Conservation (phyloP, 768 basidiomycete species). For the Boletus reticulatus region DNA sequence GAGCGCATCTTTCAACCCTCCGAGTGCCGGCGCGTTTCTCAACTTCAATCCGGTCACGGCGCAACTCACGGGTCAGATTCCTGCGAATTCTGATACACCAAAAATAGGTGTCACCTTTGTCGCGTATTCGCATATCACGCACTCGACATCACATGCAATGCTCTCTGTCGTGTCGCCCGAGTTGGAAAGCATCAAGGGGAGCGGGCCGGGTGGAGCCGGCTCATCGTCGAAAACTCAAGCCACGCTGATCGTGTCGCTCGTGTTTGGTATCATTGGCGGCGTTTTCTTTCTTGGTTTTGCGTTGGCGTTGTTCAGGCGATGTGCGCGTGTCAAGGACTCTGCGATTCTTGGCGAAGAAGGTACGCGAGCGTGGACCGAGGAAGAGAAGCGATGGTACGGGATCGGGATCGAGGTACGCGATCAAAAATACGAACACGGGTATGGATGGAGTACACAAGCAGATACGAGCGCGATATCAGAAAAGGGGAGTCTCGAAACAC, state of each 20-base stretch:
- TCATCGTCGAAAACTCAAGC: conserved; percentile 46
- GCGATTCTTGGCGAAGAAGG: conserved; percentile 62
- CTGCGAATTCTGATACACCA: conserved; percentile 39
- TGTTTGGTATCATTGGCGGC: conserved; percentile 62
- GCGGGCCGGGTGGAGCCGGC: conserved; percentile 36
- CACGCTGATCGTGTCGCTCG: conserved; percentile 56
- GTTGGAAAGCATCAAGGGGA: conserved; percentile 36
- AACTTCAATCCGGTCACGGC: conserved; percentile 45
- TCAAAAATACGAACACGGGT: conserved; percentile 21
- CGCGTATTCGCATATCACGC: conserved; percentile 63
- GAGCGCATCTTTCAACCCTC: conserved; percentile 54
- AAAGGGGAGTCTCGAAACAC: conserved; percentile 33
- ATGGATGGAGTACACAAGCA: conserved; percentile 31
- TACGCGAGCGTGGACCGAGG: conserved; percentile 54
- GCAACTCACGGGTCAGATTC: conserved; percentile 56
- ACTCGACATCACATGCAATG: conserved; percentile 67
- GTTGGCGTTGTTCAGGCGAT: conserved; percentile 56
- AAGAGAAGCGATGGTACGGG: conserved; percentile 71
- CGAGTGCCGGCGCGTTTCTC: conserved; percentile 48
- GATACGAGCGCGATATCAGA: conserved; percentile 28
- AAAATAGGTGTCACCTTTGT: conserved; percentile 57
- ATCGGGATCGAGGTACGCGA: conserved; percentile 35
- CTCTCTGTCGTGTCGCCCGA: conserved; percentile 48
- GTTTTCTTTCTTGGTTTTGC: conserved; percentile 51
- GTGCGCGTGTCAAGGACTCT: conserved; percentile 56